These are phyloP conservation scores for Populus alba DNA, from an alignment of 345 rosid genomes.

Conservation along the genomic window DNA sequence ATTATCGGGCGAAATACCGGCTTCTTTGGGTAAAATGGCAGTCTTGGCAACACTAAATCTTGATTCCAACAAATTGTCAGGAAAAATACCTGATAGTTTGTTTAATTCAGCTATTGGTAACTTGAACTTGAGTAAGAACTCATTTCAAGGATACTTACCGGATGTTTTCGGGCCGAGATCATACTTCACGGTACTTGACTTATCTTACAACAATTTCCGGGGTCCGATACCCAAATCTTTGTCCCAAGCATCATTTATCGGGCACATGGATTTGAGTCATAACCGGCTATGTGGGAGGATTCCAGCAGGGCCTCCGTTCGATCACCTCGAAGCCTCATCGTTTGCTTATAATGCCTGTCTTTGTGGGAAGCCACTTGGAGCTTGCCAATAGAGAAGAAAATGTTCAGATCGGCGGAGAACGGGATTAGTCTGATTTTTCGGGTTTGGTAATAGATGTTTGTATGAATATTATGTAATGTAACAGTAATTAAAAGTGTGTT, in stretches of 20 bases:
- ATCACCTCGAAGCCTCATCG: slow-evolving; percentile 81
- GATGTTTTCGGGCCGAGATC: slow-evolving; percentile 73
- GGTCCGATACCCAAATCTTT: slow-evolving; percentile 65
- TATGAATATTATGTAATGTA: not conserved
- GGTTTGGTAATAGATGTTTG: slow-evolving; percentile 1
- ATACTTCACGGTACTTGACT: slow-evolving; percentile 66
- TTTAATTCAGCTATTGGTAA: slow-evolving; percentile 55
- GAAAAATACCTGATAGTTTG: slow-evolving; percentile 51
- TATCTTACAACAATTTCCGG: slow-evolving; percentile 54
- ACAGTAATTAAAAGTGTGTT: not conserved
- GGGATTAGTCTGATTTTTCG: not conserved
- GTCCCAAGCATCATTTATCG: slow-evolving; percentile 58
- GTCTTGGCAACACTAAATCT: slow-evolving; percentile 79
- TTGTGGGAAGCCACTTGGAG: slow-evolving; percentile 70
- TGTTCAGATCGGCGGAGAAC: not conserved
- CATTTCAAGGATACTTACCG: slow-evolving; percentile 52
- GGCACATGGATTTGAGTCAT: slow-evolving; percentile 85
- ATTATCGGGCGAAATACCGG: slow-evolving; percentile 60
- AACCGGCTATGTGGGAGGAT: slow-evolving; percentile 82
- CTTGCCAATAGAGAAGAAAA: slow-evolving; percentile 33
- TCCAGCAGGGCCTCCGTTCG: slow-evolving; percentile 70
- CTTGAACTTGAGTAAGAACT: slow-evolving; percentile 66
- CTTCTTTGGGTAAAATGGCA: slow-evolving; percentile 68
- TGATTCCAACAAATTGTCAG: slow-evolving; percentile 62
- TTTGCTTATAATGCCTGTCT: slow-evolving; percentile 68